Conservation (phyloP, 805 yeast genomes). For the Yamadazyma olivae region DNA sequence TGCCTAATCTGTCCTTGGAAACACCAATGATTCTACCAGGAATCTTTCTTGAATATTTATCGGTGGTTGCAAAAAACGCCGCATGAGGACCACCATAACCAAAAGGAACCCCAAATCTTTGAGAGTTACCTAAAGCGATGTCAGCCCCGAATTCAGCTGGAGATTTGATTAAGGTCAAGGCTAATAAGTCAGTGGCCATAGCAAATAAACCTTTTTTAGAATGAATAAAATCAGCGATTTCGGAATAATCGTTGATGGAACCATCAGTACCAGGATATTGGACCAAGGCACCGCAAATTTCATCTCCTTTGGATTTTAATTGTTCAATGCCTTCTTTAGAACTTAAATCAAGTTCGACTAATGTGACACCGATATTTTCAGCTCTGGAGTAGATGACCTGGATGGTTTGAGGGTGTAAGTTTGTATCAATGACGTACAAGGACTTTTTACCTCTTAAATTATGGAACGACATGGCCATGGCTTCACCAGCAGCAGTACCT, state of each 20-base stretch:
- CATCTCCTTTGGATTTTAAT: slow-evolving; percentile 25
- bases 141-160: slow-evolving; percentile 90
- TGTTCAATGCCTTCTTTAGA: slow-evolving; percentile 30
- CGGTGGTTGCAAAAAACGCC: slow-evolving; percentile 89
- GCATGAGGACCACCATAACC: slow-evolving; percentile 99
- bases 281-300: slow-evolving; percentile 79
- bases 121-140: slow-evolving; percentile 87
- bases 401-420: slow-evolving; percentile 82
- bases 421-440: slow-evolving; percentile 68
- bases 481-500: slow-evolving; percentile 97
- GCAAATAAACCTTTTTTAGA: slow-evolving; percentile 69
- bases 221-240: slow-evolving; percentile 66
- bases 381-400: slow-evolving; percentile 81
- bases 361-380: slow-evolving; percentile 62
- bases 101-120: slow-evolving; percentile 95
- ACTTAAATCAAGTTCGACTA: slow-evolving; percentile 55
- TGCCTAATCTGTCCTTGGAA: slow-evolving; percentile 86
- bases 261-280: slow-evolving; percentile 95
- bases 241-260: slow-evolving; percentile 45
- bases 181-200: slow-evolving; percentile 89
- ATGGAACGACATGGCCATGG: slow-evolving; percentile 81
- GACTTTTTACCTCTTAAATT: slow-evolving; percentile 62
- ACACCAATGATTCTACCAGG: slow-evolving; percentile 97
- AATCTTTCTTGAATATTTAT: slow-evolving; percentile 79
- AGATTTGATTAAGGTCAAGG: slow-evolving; percentile 79